Evolutionary conservation across 23 red algal genomes (phyloP).

Genomic region (Agarophyton chilense): DNA sequence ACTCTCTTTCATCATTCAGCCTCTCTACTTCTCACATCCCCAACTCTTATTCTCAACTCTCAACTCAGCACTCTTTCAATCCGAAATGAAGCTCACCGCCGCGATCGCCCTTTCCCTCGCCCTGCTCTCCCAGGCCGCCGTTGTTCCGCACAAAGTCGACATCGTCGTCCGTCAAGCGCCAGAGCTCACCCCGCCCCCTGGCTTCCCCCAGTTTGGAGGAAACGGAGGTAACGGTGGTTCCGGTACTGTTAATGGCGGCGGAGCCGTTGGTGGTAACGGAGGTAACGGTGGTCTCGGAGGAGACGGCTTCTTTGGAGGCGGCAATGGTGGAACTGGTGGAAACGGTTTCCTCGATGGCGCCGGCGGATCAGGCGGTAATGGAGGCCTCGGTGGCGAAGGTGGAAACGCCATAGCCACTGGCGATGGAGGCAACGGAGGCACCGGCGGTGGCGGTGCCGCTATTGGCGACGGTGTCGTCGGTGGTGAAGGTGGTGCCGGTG

Average conservation of each 20-base stretch:
- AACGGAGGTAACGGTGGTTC: conserved; percentile 25
- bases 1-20: not conserved
- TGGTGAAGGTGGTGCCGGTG: conserved; percentile 8
- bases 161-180: not conserved
- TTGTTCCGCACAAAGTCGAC: not conserved
- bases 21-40: not conserved
- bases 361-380: conserved; percentile 16
- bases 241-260: conserved; percentile 2
- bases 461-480: conserved; percentile 2
- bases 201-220: conserved; percentile 22
- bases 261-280: conserved; percentile 18
- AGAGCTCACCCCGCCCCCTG: not conserved
- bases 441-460: conserved; percentile 5
- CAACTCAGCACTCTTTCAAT: not conserved
- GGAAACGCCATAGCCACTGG: conserved; percentile 17
- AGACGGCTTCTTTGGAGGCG: conserved; percentile 37
- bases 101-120: conserved; percentile 18
- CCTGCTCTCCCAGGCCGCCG: conserved; percentile 10
- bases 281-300: conserved; percentile 34
- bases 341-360: conserved; percentile 14
- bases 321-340: not conserved
- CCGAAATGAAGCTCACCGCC: conserved; percentile 29
- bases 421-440: conserved; percentile 9
- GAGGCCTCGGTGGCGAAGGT: conserved; percentile 9
- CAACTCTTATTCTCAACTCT: not conserved